phyloP scores from a whole-genome alignment of 345 rosid species.

The Leavenworthia alabamica region DNA sequence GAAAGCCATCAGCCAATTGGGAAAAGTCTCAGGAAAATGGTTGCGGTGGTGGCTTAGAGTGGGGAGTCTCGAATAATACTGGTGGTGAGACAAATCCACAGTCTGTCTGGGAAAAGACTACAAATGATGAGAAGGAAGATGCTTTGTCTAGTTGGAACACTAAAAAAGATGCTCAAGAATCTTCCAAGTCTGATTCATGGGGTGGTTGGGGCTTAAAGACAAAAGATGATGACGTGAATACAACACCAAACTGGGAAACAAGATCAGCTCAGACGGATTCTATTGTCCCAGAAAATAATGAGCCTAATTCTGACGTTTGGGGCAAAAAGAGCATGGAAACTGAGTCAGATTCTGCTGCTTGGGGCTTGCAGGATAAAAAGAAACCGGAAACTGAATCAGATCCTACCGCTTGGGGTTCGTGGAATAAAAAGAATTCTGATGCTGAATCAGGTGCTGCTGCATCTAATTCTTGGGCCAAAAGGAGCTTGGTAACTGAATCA shows the following conservation, averaged over 20 bases:
- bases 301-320: constrained; percentile 23
- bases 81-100: constrained; percentile 16
- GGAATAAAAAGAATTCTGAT: constrained; percentile 6
- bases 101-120: constrained; percentile 30
- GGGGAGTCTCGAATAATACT: constrained; percentile 27
- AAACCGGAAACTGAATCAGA: background rate
- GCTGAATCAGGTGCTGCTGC: constrained; percentile 2
- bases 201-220: constrained; percentile 29
- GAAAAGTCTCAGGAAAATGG: constrained; percentile 32
- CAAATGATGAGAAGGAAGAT: constrained; percentile 17
- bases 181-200: constrained; percentile 30
- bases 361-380: background rate
- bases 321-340: constrained; percentile 7
- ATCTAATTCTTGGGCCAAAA: too few species aligned
- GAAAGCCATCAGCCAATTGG: constrained; percentile 42
- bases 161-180: constrained; percentile 15
- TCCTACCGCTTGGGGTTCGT: constrained; percentile 27
- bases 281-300: constrained; percentile 1
- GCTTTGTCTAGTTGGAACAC: constrained; percentile 27
- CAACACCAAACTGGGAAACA: constrained; percentile 27
- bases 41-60: constrained; percentile 26
- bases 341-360: constrained; percentile 14
- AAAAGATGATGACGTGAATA: constrained; percentile 27
- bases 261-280: constrained; percentile 12
- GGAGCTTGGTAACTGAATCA: background rate